phyloP scores from a whole-genome alignment of 2,329 filamentous ascomycete genomes.

The Nannizziopsis barbatae region DNA sequence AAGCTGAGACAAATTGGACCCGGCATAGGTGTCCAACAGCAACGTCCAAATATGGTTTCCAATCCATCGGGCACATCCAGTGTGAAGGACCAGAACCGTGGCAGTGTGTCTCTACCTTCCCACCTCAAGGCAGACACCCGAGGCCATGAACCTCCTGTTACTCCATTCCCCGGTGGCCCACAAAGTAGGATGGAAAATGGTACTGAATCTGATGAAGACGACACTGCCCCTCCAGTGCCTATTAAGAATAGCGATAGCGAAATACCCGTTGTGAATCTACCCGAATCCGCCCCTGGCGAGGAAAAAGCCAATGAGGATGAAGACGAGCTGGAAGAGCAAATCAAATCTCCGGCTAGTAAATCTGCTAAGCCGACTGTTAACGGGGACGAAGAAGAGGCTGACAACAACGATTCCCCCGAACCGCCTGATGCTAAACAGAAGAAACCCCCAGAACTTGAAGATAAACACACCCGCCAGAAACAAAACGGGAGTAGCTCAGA shows the following conservation, averaged over 20 bases:
- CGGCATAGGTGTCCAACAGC: constrained; percentile 18
- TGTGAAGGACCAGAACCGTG: constrained; percentile 4
- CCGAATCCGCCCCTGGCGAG: not conserved
- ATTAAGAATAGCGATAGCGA: constrained; percentile 15
- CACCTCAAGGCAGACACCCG: constrained; percentile 14
- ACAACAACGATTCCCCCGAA: constrained; percentile 1
- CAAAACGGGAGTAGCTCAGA: constrained; percentile 11
- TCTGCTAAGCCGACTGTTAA: constrained; percentile 3
- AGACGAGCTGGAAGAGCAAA: constrained; percentile 11
- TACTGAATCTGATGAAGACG: constrained; percentile 11
- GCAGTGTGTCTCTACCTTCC: constrained; percentile 7
- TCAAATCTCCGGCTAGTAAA: constrained; percentile 9
- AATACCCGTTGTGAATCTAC: not conserved
- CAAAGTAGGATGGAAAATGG: constrained; percentile 11
- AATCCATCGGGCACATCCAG: constrained; percentile 6
- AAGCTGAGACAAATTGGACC: constrained; percentile 44
- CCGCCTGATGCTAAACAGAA: not conserved
- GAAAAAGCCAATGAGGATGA: constrained; percentile 11
- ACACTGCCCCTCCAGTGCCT: constrained; percentile 16
- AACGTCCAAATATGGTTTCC: constrained; percentile 11
- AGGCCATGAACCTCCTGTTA: constrained; percentile 16
- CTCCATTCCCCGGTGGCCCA: constrained; percentile 20
- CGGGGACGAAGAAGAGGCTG: constrained; percentile 9
- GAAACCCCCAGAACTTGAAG: not conserved
- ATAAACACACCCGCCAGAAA: not conserved